Evolutionary conservation across 768 basidiomycete genomes (phyloP).

Genomic region (Tricholoma terreum): DNA sequence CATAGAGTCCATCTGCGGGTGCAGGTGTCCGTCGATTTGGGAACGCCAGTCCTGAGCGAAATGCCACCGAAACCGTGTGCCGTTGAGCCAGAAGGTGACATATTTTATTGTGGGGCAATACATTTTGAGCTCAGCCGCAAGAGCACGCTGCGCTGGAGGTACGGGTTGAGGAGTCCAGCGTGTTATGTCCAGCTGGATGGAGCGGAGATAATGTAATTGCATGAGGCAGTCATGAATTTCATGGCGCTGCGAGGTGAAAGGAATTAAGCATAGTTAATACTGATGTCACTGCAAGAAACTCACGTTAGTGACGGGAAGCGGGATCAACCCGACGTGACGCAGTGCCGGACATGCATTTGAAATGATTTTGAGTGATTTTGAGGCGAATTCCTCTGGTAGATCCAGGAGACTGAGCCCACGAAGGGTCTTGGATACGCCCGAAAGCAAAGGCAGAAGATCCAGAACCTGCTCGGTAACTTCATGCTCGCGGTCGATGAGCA

Average conservation of each 20-base stretch:
- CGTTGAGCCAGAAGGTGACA: conserved; percentile 30
- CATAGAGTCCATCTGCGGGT: conserved; percentile 8
- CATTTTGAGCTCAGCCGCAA: conserved; percentile 30
- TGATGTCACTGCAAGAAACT: conserved; percentile 8
- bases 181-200: conserved; percentile 33
- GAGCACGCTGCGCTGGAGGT: conserved; percentile 24
- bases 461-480: conserved; percentile 29
- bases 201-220: conserved; percentile 23
- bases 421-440: conserved; percentile 20
- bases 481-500: conserved; percentile 38
- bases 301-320: conserved; percentile 26
- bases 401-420: conserved; percentile 28
- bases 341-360: conserved; percentile 22
- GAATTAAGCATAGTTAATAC: neutral
- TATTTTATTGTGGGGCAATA: conserved; percentile 26
- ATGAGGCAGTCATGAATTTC: conserved; percentile 24
- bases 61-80: conserved; percentile 24
- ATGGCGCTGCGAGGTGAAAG: conserved; percentile 22
- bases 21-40: conserved; percentile 8
- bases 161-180: conserved; percentile 26
- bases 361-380: conserved; percentile 18
- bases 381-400: conserved; percentile 23
- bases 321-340: conserved; percentile 26
- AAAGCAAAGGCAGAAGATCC: conserved; percentile 30
- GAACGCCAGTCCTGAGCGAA: conserved; percentile 11